phyloP scores from a whole-genome alignment of 2,329 filamentous ascomycete genomes.

The Teratosphaeriaceae sp. region DNA sequence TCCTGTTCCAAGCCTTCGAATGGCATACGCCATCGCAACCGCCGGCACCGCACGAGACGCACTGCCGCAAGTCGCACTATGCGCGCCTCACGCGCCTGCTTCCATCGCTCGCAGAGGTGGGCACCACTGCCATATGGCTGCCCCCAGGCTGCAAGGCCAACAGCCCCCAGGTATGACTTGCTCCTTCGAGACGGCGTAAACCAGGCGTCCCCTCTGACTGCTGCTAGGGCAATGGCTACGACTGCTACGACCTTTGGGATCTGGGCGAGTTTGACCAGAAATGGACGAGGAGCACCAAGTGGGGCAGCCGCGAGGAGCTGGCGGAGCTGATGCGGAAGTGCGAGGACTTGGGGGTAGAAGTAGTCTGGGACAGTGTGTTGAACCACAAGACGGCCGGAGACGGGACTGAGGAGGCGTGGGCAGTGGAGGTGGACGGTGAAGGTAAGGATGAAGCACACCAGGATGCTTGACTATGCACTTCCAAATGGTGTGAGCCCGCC shows the following conservation, averaged over 20 bases:
- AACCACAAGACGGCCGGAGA: slow-evolving; percentile 69
- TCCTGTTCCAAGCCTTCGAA: slow-evolving; percentile 65
- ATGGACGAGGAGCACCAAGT: slow-evolving; percentile 57
- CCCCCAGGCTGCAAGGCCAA: slow-evolving; percentile 66
- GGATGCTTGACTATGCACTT: slow-evolving; percentile 3
- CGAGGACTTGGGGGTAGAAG: slow-evolving; percentile 46
- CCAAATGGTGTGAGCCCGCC: too few relatives aligned
- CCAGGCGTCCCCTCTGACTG: too few relatives aligned
- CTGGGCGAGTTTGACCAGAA: slow-evolving; percentile 70
- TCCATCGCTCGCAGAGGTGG: slow-evolving; percentile 38
- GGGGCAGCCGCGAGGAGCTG: slow-evolving; percentile 59
- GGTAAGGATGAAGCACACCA: slow-evolving; percentile 12
- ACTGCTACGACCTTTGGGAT: slow-evolving; percentile 57
- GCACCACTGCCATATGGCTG: slow-evolving; percentile 58
- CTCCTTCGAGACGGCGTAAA: too few relatives aligned
- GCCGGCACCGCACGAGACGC: slow-evolving; percentile 20
- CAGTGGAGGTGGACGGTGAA: slow-evolving; percentile 55
- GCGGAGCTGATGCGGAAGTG: slow-evolving; percentile 46
- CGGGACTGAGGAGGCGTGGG: slow-evolving; percentile 54
- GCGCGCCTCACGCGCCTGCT: slow-evolving; percentile 20
- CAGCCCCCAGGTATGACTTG: too few relatives aligned
- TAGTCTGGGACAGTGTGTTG: slow-evolving; percentile 65
- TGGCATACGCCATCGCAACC: slow-evolving; percentile 57
- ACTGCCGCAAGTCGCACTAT: slow-evolving; percentile 41
- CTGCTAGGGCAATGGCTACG: slow-evolving; percentile 64